Base-by-base conservation (phyloP, 1,284 basidiomycete genomes). In the Pseudozyma tsukubaensis region DNA sequence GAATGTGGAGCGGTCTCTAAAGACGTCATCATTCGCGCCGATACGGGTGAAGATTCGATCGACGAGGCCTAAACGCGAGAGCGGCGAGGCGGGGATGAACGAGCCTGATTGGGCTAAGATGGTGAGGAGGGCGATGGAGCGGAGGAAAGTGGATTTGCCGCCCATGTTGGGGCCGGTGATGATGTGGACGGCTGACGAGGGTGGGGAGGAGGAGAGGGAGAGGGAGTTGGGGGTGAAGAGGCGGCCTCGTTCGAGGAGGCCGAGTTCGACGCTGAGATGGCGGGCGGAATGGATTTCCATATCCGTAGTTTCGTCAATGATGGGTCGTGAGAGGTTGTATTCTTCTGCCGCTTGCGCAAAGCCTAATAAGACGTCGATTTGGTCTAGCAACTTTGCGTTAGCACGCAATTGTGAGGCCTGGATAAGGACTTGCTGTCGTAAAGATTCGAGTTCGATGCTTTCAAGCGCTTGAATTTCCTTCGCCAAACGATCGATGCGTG, bases 81-180 rank as follows among this genome's bases (percentile, higher is more conserved):
- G 3, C 12, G 24, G 83, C 51, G 91, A 89, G 29, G 95, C 94
- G 1, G 97, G 97, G 0, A 99, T 94, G 84, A 93, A 99, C 8
- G 91, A 92, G 2, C 96, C 96, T 7, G 90, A 89, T 85, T 99
- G 96, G 0, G 95, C 96, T 1, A 99, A 88, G 64, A 99, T 92
- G 9, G 91, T 88, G 54, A 97, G 92, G 29, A 99, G 87, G 4
- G 96, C 97, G 0, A 90, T 92, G 83, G 97, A 95, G 14, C 96
- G 92, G 18, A 99, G 88, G 35, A 93, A 88, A 0, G 96, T 98
- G 1, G 93, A 95, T 85, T 99, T 98, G 51, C 79, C 93, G 89
- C 44, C 93, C 94, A 97, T 97, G 81, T 98, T 98, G 0, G 96
- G 96, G 0, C 96, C 96, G 1, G 95, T 98, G 75, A 98, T 92